Evolutionary conservation across 345 rosid species (phyloP).

Genomic region (Citropsis articulata): DNA sequence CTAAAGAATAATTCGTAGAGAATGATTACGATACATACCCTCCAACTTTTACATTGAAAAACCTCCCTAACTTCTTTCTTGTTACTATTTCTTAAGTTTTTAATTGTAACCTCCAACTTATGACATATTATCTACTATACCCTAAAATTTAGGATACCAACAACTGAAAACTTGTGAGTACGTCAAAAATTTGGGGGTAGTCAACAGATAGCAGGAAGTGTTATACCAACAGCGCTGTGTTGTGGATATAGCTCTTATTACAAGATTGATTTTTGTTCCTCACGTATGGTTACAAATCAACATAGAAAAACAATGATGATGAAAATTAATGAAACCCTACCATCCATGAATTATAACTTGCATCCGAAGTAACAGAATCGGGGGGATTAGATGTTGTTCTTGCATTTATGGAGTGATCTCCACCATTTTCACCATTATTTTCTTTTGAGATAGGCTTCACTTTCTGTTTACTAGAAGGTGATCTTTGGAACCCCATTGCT

Average conservation of each 20-base stretch:
- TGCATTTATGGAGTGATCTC: neutral
- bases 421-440: neutral
- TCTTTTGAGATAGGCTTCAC: conserved; percentile 6
- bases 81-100: too few species aligned
- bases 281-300: neutral
- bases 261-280: neutral
- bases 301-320: neutral
- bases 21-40: too few species aligned
- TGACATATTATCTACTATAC: too few species aligned
- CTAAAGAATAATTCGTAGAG: too few species aligned
- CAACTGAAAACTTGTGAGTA: too few species aligned
- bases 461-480: conserved; percentile 21
- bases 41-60: too few species aligned
- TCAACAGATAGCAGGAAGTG: neutral
- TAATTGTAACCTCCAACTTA: neutral
- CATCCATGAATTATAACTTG: conserved; percentile 38
- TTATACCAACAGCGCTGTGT: neutral
- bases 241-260: too few species aligned
- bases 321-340: conserved; percentile 21
- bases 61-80: too few species aligned
- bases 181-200: neutral
- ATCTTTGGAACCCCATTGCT: conserved; percentile 32
- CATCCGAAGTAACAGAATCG: conserved; percentile 9
- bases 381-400: conserved; percentile 10
- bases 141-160: too few species aligned